A percentile compares a stretch with the other conserved stretches of the same genome.
These are phyloP conservation scores for Penicillium atrosanguineum DNA, from an alignment of 495 filamentous ascomycete species.

Conservation along the genomic window DNA sequence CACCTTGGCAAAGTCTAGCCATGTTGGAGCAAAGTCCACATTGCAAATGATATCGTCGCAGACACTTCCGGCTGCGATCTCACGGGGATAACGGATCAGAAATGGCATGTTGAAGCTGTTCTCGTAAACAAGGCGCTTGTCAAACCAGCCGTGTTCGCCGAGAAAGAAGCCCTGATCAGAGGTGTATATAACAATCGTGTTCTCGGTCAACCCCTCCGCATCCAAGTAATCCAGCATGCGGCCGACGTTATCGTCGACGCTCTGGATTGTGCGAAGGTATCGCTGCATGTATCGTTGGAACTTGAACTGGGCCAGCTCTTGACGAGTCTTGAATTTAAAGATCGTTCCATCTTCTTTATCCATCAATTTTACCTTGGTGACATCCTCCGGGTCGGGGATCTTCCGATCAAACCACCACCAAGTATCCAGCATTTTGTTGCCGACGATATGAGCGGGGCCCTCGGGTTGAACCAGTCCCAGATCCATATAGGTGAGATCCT, in stretches of 20 bases:
- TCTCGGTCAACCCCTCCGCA: constrained; percentile 27
- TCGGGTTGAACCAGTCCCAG: constrained; percentile 44
- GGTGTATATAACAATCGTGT: constrained; percentile 44
- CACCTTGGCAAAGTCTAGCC: constrained; percentile 34
- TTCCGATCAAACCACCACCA: constrained; percentile 28
- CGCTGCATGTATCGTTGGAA: constrained; percentile 50
- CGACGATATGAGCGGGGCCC: constrained; percentile 22
- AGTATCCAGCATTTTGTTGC: constrained; percentile 26
- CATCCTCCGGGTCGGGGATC: constrained; percentile 31
- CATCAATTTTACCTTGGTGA: constrained; percentile 30
- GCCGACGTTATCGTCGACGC: constrained; percentile 44
- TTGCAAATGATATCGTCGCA: constrained; percentile 43
- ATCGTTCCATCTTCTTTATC: constrained; percentile 39
- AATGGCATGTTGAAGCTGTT: constrained; percentile 49
- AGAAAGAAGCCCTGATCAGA: constrained; percentile 50
- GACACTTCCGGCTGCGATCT: constrained; percentile 29
- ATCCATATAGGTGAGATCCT: constrained; percentile 42
- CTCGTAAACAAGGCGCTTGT: constrained; percentile 50
- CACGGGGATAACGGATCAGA: constrained; percentile 35
- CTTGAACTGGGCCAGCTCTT: constrained; percentile 44
- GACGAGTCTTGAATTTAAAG: constrained; percentile 32
- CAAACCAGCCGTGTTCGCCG: constrained; percentile 49
- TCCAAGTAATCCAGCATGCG: constrained; percentile 40
- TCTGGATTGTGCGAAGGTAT: constrained; percentile 43
- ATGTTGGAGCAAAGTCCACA: constrained; percentile 46